Evolutionary conservation across 116 monocot genomes (phyloP), one percentile per base, ranked within the genome.

Genomic region (Posidonia oceanica): DNA sequence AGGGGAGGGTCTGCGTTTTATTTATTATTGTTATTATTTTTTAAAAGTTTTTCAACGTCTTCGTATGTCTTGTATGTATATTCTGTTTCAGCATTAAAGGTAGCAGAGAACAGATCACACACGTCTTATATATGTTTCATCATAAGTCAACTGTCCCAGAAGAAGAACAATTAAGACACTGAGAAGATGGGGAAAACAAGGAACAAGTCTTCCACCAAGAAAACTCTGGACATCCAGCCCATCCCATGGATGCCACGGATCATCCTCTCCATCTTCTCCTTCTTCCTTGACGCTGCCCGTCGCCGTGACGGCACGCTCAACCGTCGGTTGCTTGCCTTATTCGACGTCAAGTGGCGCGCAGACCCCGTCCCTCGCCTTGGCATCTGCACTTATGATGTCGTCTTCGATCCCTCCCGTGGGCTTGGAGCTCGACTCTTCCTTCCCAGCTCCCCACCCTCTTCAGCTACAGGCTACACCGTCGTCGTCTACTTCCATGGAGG

Each of bases 401-500:
- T 52, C 51, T 3, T 68, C 18, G 68, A 68, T 42, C 68, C 15
- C 51, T 11, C 51, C 48, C 68, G 68, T 8, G 29, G 29, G 29
- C 29, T 29, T 29, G 29, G 29, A 29, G 16, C 20, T 12, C 68
- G 68, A 4, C 68, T 68, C 16, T 68, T 68, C 68, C 52, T 29
- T 29, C 29, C 29, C 29, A 29, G 29, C 29, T 29, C 1, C 29
- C 29, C 29, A 29, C 29, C 29, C 29, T 1, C 29, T 29, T 29
- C 29, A 29, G 29, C 29, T 29, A 29, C 29, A 29, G 29, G 29
- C 29, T 64, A 39, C 22, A 85, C 87, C 11, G 54, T 85, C 21
- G 4, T 87, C 54, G 61, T 91, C 48, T 85, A 75, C 85, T 91
- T 87, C 75, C 91, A 91, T 79, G 91, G 91, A 57, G 91, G 91